Evolutionary conservation across 345 rosid genomes (phyloP).

Genomic region (Anastatica hierochuntica): DNA sequence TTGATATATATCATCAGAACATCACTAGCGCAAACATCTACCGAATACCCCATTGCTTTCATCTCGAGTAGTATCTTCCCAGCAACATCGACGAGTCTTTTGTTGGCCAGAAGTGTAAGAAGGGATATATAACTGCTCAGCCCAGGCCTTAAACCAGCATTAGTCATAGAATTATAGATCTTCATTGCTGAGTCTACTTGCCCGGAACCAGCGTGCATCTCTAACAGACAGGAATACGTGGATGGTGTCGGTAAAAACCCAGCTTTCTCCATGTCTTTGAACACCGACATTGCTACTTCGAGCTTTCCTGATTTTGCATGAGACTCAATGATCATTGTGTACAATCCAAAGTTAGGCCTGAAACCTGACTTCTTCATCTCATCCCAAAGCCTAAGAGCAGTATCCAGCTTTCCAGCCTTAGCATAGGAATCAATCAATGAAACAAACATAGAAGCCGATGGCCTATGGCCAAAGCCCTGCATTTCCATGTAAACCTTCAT

Average conservation of each 20-base stretch:
- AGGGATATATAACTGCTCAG: conserved; percentile 76
- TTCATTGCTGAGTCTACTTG: conserved; percentile 93
- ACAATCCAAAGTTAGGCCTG: conserved; percentile 84
- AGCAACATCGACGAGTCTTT: conserved; percentile 88
- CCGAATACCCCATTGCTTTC: conserved; percentile 91
- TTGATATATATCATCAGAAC: conserved; percentile 91
- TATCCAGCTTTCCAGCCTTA: conserved; percentile 87
- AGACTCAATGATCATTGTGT: conserved; percentile 76
- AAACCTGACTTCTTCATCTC: conserved; percentile 80
- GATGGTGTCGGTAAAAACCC: conserved; percentile 92
- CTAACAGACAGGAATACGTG: conserved; percentile 83
- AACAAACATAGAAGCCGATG: conserved; percentile 75
- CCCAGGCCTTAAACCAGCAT: conserved; percentile 84
- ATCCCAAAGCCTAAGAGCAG: conserved; percentile 84
- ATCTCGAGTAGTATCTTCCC: conserved; percentile 91
- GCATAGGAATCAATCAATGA: conserved; percentile 82
- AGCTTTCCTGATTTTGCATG: conserved; percentile 98
- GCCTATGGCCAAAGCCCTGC: conserved; percentile 65
- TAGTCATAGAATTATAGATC: conserved; percentile 87
- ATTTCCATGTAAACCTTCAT: conserved; percentile 85
- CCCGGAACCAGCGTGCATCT: conserved; percentile 88
- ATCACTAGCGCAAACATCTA: conserved; percentile 89
- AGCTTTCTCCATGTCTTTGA: conserved; percentile 84
- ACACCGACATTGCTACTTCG: conserved; percentile 74
- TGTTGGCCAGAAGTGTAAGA: conserved; percentile 71